Evolutionary conservation across 2,329 filamentous ascomycete species (phyloP), one percentile per base, ranked within the genome.

Genomic region (Amylocarpus encephaloides): DNA sequence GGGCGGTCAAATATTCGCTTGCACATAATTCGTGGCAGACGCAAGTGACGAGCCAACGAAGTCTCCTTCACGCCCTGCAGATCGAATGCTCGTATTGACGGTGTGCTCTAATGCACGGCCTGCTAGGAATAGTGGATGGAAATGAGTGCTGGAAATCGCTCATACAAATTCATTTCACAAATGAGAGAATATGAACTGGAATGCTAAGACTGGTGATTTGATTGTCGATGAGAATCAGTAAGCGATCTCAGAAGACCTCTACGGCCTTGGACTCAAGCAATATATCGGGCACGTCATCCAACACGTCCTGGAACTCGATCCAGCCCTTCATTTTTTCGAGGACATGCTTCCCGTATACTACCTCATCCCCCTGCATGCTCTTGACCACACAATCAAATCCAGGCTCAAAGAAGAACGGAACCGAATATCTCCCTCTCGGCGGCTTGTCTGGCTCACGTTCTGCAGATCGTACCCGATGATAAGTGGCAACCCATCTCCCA

Each of bases 391-490:
- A 72, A 13, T 64, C 52, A 54, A 70, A 65, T 3, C 71, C 71
- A 1, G 71, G 72, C 60, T 73, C 70, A 53, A 73, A 73, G 60
- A 75, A 74, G 58, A 73, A 74, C 1, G 71, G 71, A 26, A 74
- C 69, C 43, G 70, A 72, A 48, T 70, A 71, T 22, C 60, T 49
- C 2, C 55, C 58, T 22, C 51, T 56, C 13, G 13, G 15, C 3
- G 29, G 32, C 3, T 19, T 35, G 1, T 22, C 50, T 9, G 18
- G 16, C 9, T 49, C 42, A 15, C 59, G 54, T 6, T 62, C 61
- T 16, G 57, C 53, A 12, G 62, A 65, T 29, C 68, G 63, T 2
- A 75, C 71, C 2, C 71, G 66, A 60, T 74, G 72, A 62, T 68
- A 68, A 1, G 72, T 74, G 10, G 71, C 71, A 9, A 71, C 66